phyloP scores from a whole-genome alignment of 2,329 filamentous ascomycete genomes.

The Penicillium sp. region DNA sequence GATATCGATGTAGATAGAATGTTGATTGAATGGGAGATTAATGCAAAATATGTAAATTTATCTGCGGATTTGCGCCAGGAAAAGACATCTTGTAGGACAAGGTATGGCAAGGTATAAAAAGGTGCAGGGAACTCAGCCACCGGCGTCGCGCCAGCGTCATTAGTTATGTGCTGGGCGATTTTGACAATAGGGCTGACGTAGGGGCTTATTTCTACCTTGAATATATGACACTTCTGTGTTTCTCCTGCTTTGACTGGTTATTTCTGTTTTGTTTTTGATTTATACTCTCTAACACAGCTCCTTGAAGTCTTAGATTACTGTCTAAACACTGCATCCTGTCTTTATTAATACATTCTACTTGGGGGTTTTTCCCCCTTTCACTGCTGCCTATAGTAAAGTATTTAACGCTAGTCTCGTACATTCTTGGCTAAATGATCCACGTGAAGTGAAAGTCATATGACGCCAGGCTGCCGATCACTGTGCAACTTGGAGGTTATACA shows the following conservation, averaged over 20 bases:
- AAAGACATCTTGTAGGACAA: not conserved
- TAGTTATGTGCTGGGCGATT: not conserved
- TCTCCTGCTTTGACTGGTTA: not conserved
- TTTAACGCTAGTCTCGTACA: not conserved
- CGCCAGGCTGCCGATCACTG: not conserved
- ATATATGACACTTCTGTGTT: not conserved
- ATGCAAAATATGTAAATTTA: not conserved
- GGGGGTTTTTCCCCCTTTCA: not conserved
- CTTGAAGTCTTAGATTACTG: not conserved
- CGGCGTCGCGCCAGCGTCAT: conserved; percentile 22
- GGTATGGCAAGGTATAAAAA: not conserved
- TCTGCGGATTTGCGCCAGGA: not conserved
- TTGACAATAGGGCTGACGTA: conserved; percentile 9
- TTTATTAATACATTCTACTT: not conserved
- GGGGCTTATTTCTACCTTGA: not conserved
- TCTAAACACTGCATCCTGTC: not conserved
- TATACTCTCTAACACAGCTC: not conserved
- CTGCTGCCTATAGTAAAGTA: not conserved
- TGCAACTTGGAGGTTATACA: not conserved
- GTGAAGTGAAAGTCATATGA: not conserved
- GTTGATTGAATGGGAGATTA: not conserved
- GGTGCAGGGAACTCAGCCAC: conserved; percentile 16
- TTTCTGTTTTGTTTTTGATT: too few relatives aligned
- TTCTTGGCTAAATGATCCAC: not conserved
- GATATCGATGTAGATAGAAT: not conserved